A percentile compares a stretch with the other conserved stretches of the same genome.
Evolutionary conservation across 441 rosid species (phyloP).

Genomic region (Gossypium gossypioides): DNA sequence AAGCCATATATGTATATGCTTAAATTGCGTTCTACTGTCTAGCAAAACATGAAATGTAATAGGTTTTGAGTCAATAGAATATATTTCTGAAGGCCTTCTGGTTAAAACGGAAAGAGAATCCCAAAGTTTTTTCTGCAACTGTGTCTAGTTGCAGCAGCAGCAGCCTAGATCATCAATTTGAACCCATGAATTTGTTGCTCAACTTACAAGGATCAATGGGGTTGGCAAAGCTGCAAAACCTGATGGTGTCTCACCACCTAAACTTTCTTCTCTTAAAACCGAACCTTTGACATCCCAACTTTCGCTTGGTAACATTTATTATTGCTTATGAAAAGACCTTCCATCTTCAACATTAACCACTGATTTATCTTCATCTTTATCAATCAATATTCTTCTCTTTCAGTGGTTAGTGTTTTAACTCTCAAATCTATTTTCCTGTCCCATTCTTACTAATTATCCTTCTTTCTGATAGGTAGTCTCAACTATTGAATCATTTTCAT

Average conservation of each 20-base stretch:
- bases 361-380: background rate
- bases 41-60: background rate
- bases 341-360: background rate
- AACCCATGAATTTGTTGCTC: background rate
- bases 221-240: background rate
- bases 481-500: background rate
- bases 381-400: background rate
- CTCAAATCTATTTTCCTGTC: background rate
- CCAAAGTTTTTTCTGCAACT: background rate
- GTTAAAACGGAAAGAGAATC: background rate
- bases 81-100: background rate
- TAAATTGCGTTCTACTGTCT: background rate
- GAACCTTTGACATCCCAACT: background rate
- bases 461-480: background rate
- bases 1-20: background rate
- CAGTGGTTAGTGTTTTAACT: background rate
- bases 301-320: background rate
- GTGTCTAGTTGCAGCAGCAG: background rate
- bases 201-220: background rate
- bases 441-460: background rate
- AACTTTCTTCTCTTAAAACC: background rate
- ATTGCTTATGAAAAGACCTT: background rate
- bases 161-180: background rate
- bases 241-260: background rate
- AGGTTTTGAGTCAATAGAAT: background rate